Percentiles rank a stretch among this genome's conserved stretches.
Evolutionary conservation across 2,329 filamentous ascomycete species (phyloP).

Genomic region (Raffaelea deltoideospora): DNA sequence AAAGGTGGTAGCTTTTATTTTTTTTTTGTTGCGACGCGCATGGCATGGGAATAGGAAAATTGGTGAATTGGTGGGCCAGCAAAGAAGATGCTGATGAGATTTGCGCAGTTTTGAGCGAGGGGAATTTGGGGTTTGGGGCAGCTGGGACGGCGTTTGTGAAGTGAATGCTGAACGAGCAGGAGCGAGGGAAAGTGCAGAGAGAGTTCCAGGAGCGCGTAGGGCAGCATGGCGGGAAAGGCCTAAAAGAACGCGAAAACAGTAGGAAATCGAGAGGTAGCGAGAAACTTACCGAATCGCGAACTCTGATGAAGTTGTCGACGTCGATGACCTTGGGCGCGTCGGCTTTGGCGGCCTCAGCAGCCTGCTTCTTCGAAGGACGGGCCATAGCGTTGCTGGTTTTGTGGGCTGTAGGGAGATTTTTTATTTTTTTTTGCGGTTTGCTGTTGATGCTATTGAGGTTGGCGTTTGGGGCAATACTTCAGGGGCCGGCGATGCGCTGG

Average conservation of each 20-base stretch:
- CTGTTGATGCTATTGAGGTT: background rate
- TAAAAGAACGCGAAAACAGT: slow-evolving; percentile 1
- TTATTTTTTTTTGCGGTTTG: background rate
- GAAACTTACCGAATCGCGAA: slow-evolving; percentile 62
- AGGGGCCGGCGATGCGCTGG: slow-evolving; percentile 9
- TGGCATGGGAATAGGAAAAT: too few species aligned
- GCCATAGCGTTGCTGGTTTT: slow-evolving; percentile 9
- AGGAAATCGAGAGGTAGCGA: slow-evolving; percentile 1
- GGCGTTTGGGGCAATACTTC: background rate
- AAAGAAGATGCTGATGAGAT: too few species aligned
- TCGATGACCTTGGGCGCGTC: slow-evolving; percentile 36
- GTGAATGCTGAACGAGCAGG: background rate
- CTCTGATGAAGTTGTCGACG: slow-evolving; percentile 62
- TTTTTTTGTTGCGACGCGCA: too few species aligned
- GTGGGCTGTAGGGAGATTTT: background rate
- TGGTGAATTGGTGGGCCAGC: too few species aligned
- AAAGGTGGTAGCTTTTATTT: too few species aligned
- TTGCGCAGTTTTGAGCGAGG: too few species aligned
- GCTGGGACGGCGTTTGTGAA: too few species aligned
- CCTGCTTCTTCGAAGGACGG: slow-evolving; percentile 13
- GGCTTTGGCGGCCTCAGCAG: slow-evolving; percentile 14
- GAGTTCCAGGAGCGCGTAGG: background rate
- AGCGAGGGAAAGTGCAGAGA: slow-evolving; percentile 5
- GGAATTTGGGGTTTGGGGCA: too few species aligned
- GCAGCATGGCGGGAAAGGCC: background rate